Percentiles rank a stretch among this genome's conserved stretches.
phyloP scores from a whole-genome alignment of 192 early-diverging fungal genomes.

The Umbelopsis sp. region DNA sequence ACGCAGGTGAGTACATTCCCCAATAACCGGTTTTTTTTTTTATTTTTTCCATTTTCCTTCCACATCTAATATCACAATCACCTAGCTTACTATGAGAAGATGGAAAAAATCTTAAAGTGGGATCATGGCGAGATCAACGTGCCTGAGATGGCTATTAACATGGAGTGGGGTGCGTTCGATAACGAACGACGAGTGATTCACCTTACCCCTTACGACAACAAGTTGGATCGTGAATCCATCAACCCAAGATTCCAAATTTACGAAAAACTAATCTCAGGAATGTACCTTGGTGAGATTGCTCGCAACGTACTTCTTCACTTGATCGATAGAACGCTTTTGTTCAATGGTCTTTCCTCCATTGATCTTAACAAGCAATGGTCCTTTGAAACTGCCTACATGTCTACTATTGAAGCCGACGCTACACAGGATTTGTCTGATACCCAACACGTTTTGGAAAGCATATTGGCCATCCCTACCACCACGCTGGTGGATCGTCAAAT shows the following conservation, averaged over 20 bases:
- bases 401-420: constrained; percentile 62
- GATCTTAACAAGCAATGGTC: constrained; percentile 62
- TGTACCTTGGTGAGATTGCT: constrained; percentile 84
- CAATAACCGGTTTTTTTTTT: neutral
- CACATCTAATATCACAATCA: neutral
- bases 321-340: constrained; percentile 73
- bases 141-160: constrained; percentile 83
- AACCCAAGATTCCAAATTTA: constrained; percentile 57
- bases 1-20: constrained; percentile 45
- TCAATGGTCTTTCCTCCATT: constrained; percentile 59
- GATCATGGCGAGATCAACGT: constrained; percentile 14
- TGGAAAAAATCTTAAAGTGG: constrained; percentile 43
- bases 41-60: neutral
- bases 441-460: constrained; percentile 65
- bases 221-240: constrained; percentile 72
- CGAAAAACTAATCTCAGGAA: constrained; percentile 88
- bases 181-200: constrained; percentile 71
- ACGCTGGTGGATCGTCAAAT: constrained; percentile 73
- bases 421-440: constrained; percentile 60
- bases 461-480: constrained; percentile 58
- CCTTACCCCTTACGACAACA: constrained; percentile 74
- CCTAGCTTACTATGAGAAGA: constrained; percentile 58
- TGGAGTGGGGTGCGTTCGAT: constrained; percentile 91
- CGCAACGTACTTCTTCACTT: constrained; percentile 76
- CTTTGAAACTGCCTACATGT: constrained; percentile 71